Evolutionary conservation across 176 grass and related monocot genomes (phyloP), one percentile per base, ranked within the genome.

Genomic region (Aegilops tauschii): DNA sequence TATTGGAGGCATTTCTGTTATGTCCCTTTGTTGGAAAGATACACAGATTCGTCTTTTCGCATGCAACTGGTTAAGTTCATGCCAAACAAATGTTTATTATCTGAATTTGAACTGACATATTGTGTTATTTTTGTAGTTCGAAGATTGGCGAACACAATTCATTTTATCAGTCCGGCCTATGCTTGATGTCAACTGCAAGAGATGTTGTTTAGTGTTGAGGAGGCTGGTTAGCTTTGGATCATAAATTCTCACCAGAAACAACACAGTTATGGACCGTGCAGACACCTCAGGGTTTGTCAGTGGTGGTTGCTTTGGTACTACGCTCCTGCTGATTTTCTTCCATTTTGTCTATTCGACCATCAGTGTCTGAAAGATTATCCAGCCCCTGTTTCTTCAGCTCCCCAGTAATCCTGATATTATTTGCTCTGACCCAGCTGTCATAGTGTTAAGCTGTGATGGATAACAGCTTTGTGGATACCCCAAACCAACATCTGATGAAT

Each of bases 261-360:
- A 73, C 27, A 35, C 30, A 65, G 78, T 16, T 61, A 92, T 92
- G 91, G 91, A 92, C 68, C 80, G 87, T 68, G 91, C 91, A 80
- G 91, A 92, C 84, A 92, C 87, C 29, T 92, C 91, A 10, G 91
- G 91, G 4, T 92, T 92, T 89, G 91, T 92, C 14, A 92, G 91
- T 87, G 87, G 91, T 80, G 91, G 91, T 76, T 86, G 66, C 52
- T 89, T 83, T 78, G 77, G 67, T 76, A 89, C 80, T 80, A 84
- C 80, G 49, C 87, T 87, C 30, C 74, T 92, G 11, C 37, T 86
- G 39, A 89, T 89, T 31, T 92, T 89, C 80, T 92, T 92, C 80
- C 90, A 92, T 87, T 92, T 89, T 5, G 84, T 84, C 39, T 89
- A 92, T 82, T 87, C 75, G 50, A 69, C 40, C 2, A 40, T 83